These are phyloP conservation scores for Russula virescens DNA, from an alignment of 768 basidiomycete species.

Conservation along the genomic window DNA sequence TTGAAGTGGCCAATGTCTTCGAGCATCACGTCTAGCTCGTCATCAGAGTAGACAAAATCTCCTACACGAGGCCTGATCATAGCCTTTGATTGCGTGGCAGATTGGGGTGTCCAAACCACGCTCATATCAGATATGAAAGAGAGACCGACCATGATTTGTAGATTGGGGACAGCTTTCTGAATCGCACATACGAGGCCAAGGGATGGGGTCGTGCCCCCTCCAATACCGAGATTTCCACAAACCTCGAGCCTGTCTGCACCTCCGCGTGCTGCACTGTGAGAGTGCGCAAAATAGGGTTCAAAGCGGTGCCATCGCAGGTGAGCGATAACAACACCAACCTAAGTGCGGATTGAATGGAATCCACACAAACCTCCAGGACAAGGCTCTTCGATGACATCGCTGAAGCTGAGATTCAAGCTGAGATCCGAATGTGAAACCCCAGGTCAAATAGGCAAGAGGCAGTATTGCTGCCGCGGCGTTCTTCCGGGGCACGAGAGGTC, in stretches of 20 bases:
- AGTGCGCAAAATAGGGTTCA: neutral
- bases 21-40: slow-evolving; percentile 66
- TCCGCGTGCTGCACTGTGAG: slow-evolving; percentile 54
- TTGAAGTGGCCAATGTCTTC: slow-evolving; percentile 66
- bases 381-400: neutral
- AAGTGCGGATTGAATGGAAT: slow-evolving; percentile 16
- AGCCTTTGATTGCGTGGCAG: neutral
- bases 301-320: too few relatives aligned
- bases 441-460: too few relatives aligned
- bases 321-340: slow-evolving; percentile 4
- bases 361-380: slow-evolving; percentile 17
- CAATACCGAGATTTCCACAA: slow-evolving; percentile 61
- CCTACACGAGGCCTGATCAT: slow-evolving; percentile 33
- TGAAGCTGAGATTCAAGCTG: slow-evolving; percentile 35
- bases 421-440: too few relatives aligned
- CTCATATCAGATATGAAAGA: neutral
- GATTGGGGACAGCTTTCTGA: slow-evolving; percentile 40
- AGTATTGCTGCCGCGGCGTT: too few relatives aligned
- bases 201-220: slow-evolving; percentile 80
- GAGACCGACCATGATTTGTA: slow-evolving; percentile 61
- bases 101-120: neutral
- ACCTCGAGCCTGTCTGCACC: slow-evolving; percentile 76
- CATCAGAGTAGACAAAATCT: slow-evolving; percentile 67
- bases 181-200: slow-evolving; percentile 65
- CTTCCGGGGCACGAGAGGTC: too few relatives aligned